Conservation (phyloP, 1,284 basidiomycete genomes). For the Athelia psychrophila region DNA sequence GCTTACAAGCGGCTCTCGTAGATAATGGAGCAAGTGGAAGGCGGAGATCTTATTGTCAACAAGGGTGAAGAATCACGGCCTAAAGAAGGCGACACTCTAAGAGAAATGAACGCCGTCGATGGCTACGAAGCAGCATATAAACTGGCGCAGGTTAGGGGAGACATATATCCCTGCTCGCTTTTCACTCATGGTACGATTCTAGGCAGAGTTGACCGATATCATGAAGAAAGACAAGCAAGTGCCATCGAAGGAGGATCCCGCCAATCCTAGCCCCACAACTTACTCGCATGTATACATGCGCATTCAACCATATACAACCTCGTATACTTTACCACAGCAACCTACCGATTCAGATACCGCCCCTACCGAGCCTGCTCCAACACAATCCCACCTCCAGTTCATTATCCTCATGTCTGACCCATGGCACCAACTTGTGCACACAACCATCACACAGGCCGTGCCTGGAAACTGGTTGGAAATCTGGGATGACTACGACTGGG, state of each 20-base stretch:
- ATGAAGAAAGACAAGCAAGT: conserved; percentile 58
- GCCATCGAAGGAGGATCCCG: conserved; percentile 41
- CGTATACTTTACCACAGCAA: conserved; percentile 42
- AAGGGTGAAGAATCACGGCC: conserved; percentile 74
- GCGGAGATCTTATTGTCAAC: conserved; percentile 88
- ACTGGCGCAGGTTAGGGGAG: conserved; percentile 64
- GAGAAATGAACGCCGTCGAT: conserved; percentile 82
- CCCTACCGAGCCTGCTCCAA: conserved; percentile 19
- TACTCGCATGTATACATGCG: conserved; percentile 93
- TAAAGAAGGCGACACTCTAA: conserved; percentile 48
- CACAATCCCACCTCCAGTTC: conserved; percentile 74
- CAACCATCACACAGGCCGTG: conserved; percentile 78
- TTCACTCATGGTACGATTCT: conserved; percentile 4
- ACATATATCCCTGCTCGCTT: not conserved
- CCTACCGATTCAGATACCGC: conserved; percentile 12
- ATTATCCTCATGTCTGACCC: conserved; percentile 84
- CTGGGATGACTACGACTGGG: conserved; percentile 94
- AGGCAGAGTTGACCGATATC: conserved; percentile 81
- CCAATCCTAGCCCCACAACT: conserved; percentile 59
- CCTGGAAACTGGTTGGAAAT: conserved; percentile 82
- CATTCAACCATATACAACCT: conserved; percentile 82
- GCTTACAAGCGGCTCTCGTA: conserved; percentile 24
- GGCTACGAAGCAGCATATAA: conserved; percentile 83
- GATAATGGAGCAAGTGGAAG: conserved; percentile 93
- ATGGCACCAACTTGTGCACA: conserved; percentile 70